phyloP scores from a whole-genome alignment of 2,329 filamentous ascomycete species.

The Diaporthe sp. region DNA sequence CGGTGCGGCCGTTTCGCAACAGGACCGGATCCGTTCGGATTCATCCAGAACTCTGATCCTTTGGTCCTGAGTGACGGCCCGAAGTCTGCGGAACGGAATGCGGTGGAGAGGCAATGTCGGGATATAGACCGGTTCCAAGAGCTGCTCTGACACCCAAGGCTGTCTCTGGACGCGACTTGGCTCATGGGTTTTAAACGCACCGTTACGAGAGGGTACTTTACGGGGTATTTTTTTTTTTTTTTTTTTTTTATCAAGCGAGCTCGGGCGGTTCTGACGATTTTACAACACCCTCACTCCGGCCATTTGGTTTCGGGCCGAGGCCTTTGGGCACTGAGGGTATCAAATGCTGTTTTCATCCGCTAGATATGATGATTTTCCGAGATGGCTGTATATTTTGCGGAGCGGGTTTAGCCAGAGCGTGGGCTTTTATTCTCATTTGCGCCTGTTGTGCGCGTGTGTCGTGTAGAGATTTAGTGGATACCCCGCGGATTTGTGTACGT shows the following conservation, averaged over 20 bases:
- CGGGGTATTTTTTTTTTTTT: background rate
- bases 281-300: background rate
- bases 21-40: too few relatives aligned
- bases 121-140: background rate
- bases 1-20: background rate
- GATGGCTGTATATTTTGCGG: background rate
- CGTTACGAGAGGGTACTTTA: background rate
- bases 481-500: constrained; percentile 11
- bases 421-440: background rate
- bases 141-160: background rate
- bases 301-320: background rate
- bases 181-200: background rate
- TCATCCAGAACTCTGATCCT: background rate
- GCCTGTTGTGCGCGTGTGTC: background rate
- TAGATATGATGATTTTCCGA: constrained; percentile 4
- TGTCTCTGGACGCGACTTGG: background rate
- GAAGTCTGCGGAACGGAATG: background rate
- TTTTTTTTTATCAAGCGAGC: constrained; percentile 4
- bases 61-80: background rate
- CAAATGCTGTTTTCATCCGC: background rate
- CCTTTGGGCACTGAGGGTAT: background rate
- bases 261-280: constrained; percentile 13
- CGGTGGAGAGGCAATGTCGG: background rate
- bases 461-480: constrained; percentile 21
- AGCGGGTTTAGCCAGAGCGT: background rate